phyloP scores from a whole-genome alignment of 495 filamentous ascomycete genomes.

The Aspergillus baeticus region DNA sequence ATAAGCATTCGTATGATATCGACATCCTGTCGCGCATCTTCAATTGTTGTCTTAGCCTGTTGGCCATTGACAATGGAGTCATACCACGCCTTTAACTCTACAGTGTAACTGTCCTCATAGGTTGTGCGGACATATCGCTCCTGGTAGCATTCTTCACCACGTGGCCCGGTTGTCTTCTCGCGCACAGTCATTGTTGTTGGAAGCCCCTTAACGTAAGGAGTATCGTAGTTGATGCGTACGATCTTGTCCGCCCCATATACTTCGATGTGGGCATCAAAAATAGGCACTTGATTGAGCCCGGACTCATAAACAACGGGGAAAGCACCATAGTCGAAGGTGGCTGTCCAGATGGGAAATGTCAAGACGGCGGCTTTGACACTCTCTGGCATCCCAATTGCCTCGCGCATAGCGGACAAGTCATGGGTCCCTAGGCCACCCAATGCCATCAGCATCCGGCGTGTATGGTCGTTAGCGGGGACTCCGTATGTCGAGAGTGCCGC shows the following conservation, averaged over 20 bases:
- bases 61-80: constrained; percentile 30
- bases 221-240: constrained; percentile 39
- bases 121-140: constrained; percentile 28
- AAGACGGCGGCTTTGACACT: constrained; percentile 1
- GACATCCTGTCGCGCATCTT: constrained; percentile 45
- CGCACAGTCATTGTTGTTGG: constrained; percentile 39
- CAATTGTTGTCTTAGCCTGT: constrained; percentile 40
- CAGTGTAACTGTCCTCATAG: constrained; percentile 49
- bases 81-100: constrained; percentile 42
- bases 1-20: constrained; percentile 21
- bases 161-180: constrained; percentile 22
- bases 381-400: constrained; percentile 35
- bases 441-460: constrained; percentile 18
- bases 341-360: constrained; percentile 7
- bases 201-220: constrained; percentile 50
- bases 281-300: constrained; percentile 44
- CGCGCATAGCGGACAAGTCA: constrained; percentile 47
- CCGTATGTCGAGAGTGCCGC: background rate
- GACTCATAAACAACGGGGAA: constrained; percentile 51
- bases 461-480: background rate
- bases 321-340: constrained; percentile 7
- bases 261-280: constrained; percentile 49
- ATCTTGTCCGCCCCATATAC: constrained; percentile 46
- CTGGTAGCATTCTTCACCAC: constrained; percentile 21
- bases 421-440: constrained; percentile 41